Percentiles rank a stretch among this genome's conserved stretches.
phyloP scores from a whole-genome alignment of 2,329 filamentous ascomycete genomes.

The Penicillium brevicompactum region DNA sequence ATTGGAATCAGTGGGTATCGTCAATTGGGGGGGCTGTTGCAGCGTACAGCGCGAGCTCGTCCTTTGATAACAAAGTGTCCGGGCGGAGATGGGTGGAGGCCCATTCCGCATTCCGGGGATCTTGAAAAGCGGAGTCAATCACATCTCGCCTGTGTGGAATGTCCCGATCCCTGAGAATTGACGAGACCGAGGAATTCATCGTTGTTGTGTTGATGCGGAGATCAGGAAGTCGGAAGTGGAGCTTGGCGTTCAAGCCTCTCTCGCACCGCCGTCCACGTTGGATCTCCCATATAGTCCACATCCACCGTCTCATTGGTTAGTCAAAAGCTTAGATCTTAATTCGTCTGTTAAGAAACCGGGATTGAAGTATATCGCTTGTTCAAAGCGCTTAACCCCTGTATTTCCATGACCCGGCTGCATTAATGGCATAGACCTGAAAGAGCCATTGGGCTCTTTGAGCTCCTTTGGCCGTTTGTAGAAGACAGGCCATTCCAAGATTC shows the following conservation, averaged over 20 bases:
- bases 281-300: neutral
- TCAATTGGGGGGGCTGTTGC: neutral
- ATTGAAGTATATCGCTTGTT: neutral
- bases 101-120: slow-evolving; percentile 35
- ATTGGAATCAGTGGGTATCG: neutral
- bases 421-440: neutral
- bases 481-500: neutral
- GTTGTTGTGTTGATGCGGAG: slow-evolving; percentile 6
- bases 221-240: slow-evolving; percentile 1
- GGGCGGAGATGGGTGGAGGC: slow-evolving; percentile 32
- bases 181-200: slow-evolving; percentile 18
- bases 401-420: neutral
- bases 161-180: slow-evolving; percentile 33
- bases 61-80: slow-evolving; percentile 42
- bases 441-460: neutral
- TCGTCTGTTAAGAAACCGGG: neutral
- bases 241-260: neutral
- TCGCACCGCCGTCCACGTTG: neutral
- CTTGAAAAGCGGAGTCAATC: slow-evolving; percentile 30
- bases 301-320: neutral
- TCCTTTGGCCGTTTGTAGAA: neutral
- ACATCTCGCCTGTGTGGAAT: slow-evolving; percentile 31
- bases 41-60: slow-evolving; percentile 41
- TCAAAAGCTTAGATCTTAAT: neutral
- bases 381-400: neutral